Percentiles rank a stretch among this genome's conserved stretches.
Conservation (phyloP, 345 rosid species). For the Turritis glabra region DNA sequence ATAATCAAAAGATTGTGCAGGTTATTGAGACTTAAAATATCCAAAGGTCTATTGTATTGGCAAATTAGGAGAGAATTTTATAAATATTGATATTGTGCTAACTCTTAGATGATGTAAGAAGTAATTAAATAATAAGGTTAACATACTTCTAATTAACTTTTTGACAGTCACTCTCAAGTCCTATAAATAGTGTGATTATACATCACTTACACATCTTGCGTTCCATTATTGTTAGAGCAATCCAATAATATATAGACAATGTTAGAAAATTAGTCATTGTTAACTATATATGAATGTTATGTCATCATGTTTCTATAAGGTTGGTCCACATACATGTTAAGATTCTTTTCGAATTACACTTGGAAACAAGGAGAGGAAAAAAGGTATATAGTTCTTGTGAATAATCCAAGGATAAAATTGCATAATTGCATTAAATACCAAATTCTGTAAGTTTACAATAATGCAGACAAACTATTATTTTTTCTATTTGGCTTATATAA, state of each 20-base stretch:
- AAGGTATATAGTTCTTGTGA: conserved; percentile 40
- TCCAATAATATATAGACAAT: conserved; percentile 36
- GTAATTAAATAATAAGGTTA: conserved; percentile 19
- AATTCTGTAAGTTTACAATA: conserved; percentile 35
- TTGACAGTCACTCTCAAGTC: conserved; percentile 25
- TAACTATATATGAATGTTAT: conserved; percentile 34
- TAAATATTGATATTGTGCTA: background rate
- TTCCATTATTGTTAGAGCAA: conserved; percentile 32
- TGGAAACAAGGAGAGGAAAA: conserved; percentile 29
- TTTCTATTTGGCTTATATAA: conserved; percentile 41
- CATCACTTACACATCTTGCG: conserved; percentile 27
- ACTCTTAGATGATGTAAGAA: conserved; percentile 16
- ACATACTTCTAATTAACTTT: conserved; percentile 17
- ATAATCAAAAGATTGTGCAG: no score
- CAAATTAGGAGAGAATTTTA: background rate
- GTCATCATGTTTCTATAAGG: conserved; percentile 36
- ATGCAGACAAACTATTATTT: conserved; percentile 33
- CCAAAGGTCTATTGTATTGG: no score
- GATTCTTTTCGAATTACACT: conserved; percentile 41
- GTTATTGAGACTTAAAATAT: no score
- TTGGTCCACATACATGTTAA: conserved; percentile 43
- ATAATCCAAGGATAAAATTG: conserved; percentile 41
- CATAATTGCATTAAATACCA: conserved; percentile 33
- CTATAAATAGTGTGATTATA: conserved; percentile 31
- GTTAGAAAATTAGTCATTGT: conserved; percentile 22